Evolutionary conservation across 1,284 basidiomycete species (phyloP).

Genomic region (Ustilago loliicola): DNA sequence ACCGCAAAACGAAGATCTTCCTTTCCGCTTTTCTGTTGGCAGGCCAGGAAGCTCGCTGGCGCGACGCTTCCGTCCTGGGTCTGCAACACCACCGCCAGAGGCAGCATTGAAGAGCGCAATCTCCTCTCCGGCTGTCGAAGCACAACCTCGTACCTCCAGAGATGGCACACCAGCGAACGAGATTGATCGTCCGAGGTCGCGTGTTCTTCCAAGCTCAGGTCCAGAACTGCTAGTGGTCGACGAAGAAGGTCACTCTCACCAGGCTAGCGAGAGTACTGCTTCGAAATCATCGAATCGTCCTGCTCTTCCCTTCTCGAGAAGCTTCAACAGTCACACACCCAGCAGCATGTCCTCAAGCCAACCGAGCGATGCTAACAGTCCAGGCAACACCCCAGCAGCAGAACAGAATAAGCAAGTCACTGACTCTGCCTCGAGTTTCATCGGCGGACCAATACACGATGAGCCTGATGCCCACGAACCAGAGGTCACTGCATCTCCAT

Average conservation of each 20-base stretch:
- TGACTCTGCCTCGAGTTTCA: constrained; percentile 29
- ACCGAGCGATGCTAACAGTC: constrained; percentile 11
- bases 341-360: constrained; percentile 29
- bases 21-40: constrained; percentile 34
- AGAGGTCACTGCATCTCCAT: background rate
- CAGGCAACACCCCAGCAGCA: constrained; percentile 4
- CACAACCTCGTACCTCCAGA: constrained; percentile 6
- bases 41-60: constrained; percentile 30
- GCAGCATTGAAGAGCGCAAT: constrained; percentile 4
- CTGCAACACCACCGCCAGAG: constrained; percentile 24
- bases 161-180: background rate
- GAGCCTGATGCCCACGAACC: constrained; percentile 39
- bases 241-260: constrained; percentile 40
- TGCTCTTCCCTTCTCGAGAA: constrained; percentile 18
- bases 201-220: constrained; percentile 1
- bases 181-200: constrained; percentile 21
- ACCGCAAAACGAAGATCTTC: constrained; percentile 27
- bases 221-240: constrained; percentile 49
- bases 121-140: constrained; percentile 17
- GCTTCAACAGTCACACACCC: constrained; percentile 30
- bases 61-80: constrained; percentile 28
- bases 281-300: background rate
- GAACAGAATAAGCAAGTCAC: constrained; percentile 8
- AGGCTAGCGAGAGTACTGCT: constrained; percentile 4
- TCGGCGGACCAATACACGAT: constrained; percentile 27